Evolutionary conservation across 2,329 filamentous ascomycete species (phyloP).

Genomic region (Colletotrichum zoysiae): DNA sequence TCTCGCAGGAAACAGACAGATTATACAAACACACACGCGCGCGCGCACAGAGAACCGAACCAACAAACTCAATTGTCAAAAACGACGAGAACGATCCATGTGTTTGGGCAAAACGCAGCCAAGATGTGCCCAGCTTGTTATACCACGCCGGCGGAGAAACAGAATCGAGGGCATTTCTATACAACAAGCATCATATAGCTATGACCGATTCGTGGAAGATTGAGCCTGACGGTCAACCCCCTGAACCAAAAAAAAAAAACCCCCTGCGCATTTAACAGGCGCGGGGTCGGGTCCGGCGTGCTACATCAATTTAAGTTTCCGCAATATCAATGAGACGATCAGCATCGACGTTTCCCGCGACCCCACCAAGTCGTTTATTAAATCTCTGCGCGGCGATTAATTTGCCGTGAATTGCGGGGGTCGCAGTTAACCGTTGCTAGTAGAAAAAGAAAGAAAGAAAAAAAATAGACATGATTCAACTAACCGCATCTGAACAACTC

Average conservation of each 20-base stretch:
- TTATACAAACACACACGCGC: too few species aligned
- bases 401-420: not conserved
- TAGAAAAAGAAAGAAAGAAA: too few species aligned
- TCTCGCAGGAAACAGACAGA: not conserved
- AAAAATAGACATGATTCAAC: not conserved
- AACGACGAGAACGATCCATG: not conserved
- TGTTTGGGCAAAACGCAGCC: not conserved
- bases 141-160: not conserved
- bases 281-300: not conserved
- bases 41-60: not conserved
- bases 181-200: not conserved
- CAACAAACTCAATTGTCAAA: not conserved
- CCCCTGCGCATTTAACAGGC: not conserved
- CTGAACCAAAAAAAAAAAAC: not conserved
- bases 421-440: not conserved
- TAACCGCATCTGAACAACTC: not conserved
- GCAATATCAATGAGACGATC: not conserved
- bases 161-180: not conserved
- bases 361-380: too few species aligned
- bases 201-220: not conserved
- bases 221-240: not conserved
- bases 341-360: not conserved
- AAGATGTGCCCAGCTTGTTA: not conserved
- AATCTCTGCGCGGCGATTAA: not conserved
- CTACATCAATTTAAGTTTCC: not conserved